These are phyloP conservation scores for Penicillium fuscoglaucum DNA, from an alignment of 2,329 filamentous ascomycete genomes.

Conservation along the genomic window DNA sequence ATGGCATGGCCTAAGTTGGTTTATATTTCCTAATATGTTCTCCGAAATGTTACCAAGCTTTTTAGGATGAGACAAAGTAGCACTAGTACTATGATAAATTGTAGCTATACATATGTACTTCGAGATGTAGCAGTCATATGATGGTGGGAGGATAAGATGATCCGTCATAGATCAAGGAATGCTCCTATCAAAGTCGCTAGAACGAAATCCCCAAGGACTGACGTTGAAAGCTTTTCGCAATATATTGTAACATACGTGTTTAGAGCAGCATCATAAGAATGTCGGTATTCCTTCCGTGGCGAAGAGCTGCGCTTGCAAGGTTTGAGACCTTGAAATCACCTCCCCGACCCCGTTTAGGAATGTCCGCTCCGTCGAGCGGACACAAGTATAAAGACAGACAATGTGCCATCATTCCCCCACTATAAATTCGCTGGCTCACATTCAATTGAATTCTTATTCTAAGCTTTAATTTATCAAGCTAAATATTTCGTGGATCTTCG, in stretches of 20 bases:
- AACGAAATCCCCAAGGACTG: neutral
- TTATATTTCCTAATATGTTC: too few species aligned
- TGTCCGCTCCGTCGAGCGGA: conserved; percentile 4
- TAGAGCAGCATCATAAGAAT: conserved; percentile 4
- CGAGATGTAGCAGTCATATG: neutral
- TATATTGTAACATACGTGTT: neutral
- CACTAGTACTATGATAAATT: neutral
- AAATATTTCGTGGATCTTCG: neutral
- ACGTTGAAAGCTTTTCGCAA: neutral
- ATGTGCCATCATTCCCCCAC: neutral
- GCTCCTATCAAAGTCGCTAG: neutral
- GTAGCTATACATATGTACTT: too few species aligned
- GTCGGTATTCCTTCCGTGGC: neutral
- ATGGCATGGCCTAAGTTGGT: too few species aligned
- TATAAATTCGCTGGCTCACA: neutral
- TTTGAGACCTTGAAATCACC: neutral
- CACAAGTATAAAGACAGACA: conserved; percentile 1
- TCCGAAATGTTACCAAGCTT: too few species aligned
- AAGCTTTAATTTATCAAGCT: neutral
- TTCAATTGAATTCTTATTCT: neutral
- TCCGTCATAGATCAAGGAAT: neutral
- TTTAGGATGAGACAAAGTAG: too few species aligned
- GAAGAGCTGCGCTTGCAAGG: neutral
- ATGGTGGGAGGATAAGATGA: neutral
- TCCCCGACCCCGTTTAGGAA: conserved; percentile 13